Evolutionary conservation across 306 rosid species (phyloP), one percentile per base, ranked within the genome.

Genomic region (Boehmeria nivea): DNA sequence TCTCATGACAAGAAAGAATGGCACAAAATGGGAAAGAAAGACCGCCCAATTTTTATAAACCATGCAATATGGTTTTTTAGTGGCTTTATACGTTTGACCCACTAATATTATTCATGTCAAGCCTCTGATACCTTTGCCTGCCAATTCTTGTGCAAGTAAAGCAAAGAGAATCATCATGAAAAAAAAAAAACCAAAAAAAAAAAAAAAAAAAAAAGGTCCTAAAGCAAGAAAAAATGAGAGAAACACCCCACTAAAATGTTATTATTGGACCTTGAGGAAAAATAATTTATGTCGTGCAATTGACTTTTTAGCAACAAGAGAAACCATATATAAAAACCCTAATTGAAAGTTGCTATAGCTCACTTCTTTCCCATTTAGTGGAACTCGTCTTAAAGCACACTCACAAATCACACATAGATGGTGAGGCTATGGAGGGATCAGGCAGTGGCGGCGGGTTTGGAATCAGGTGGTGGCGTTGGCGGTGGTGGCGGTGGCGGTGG

Each of bases 391-490:
- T 11, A 33, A 47, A 22, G 51, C 21, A 26, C 61, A 33, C 54
- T 14, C 27, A 43, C 6, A 8, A 21, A 53, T 2, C 24, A 5
- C 18, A 12, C 10, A 18, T 22, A 66, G 51, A 88, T 88, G 94
- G 81, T 72, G 70, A 82, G 84, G 50, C 49, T 65, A 74, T 65
- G 50, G 61, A 60, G 75, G 60, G 88, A 82, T n/a, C 17, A 12
- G 45, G 45, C 15, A 40, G 36, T 10, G 24, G 22, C 42, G 37
- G 68, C 57, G 59, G 26, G 27, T 49, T 54, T 40, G 42, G 69
- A 70, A 0, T 0, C 3, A 3, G 19, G 19, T 19, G 76, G 56
- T 43, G 28, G 40, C 60, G 75, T 15, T 10, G 19, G 19, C 6
- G 76, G 56, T 43, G 28, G 40, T 63, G 75, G 68, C 39, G 58